A percentile compares a stretch with the other conserved stretches of the same genome.
Evolutionary conservation across 164 flowering plant species (phyloP).

Genomic region (Magnolia changhungtana): DNA sequence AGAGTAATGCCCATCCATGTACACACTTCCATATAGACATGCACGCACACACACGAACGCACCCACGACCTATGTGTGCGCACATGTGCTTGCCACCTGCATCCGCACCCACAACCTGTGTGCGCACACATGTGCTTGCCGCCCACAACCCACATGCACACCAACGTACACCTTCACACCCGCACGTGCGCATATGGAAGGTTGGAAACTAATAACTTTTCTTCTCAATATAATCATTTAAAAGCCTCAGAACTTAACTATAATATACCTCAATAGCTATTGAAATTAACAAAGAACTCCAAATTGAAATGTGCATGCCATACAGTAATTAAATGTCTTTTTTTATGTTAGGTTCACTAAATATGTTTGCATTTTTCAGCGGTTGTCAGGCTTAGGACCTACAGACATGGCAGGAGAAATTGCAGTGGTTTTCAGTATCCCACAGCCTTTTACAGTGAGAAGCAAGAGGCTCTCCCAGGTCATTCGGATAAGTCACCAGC

Average conservation of each 20-base stretch:
- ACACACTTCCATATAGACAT: too few relatives aligned
- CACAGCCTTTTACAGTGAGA: constrained; percentile 87
- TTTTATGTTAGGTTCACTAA: constrained; percentile 2
- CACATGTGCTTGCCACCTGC: too few relatives aligned
- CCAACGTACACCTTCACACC: too few relatives aligned
- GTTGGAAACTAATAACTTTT: too few relatives aligned
- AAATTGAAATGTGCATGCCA: not conserved
- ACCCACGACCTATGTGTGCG: too few relatives aligned
- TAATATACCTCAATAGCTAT: not conserved
- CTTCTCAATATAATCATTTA: too few relatives aligned
- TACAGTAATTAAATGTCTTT: not conserved
- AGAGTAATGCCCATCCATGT: too few relatives aligned
- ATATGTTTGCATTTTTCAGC: constrained; percentile 33
- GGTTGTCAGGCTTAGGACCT: constrained; percentile 52
- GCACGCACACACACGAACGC: too few relatives aligned
- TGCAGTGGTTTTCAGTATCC: constrained; percentile 73
- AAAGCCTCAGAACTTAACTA: not conserved
- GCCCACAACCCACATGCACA: too few relatives aligned
- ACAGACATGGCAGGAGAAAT: constrained; percentile 79
- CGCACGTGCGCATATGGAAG: too few relatives aligned
- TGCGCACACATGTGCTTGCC: too few relatives aligned
- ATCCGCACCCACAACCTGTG: too few relatives aligned
- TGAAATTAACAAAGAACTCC: not conserved
- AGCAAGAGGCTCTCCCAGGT: constrained; percentile 81
- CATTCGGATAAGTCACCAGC: constrained; percentile 66